Base-by-base conservation (phyloP, 2,329 filamentous ascomycete genomes). In the Trichoderma sp. region DNA sequence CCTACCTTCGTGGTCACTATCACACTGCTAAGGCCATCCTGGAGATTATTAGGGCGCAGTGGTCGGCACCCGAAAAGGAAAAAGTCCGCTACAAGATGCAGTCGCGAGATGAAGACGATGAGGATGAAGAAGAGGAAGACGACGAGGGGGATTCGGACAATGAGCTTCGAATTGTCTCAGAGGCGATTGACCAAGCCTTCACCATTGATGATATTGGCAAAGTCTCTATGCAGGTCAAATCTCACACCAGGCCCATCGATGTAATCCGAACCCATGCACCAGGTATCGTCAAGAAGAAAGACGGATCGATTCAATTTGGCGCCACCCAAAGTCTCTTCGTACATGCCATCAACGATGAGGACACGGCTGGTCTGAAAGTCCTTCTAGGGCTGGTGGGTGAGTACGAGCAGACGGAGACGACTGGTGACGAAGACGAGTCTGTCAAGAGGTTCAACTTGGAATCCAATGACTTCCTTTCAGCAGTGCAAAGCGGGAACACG, bases 151-250 rank as follows among this genome's bases (percentile, higher is more conserved):
- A 81, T 4, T 82, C 84, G 1, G 84, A 83, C 1, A 82, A 83
- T 5, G 83, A 85, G 60, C 86, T 86, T 21, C 84, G 84, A 7
- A 86, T 91, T 56, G 84, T 86, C 65, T 84, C 84, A 18, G 88
- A 92, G 76, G 85, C 91, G 56, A 84, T 94, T 33, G 89, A 93
- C 78, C 89, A 92, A 14, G 86, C 89, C 45, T 94, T 93, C 81
- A 97, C 94, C 0, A 89, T 96, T 71, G 93, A 97, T 18, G 91
- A 94, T 78, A 88, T 97, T 75, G 93, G 93, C 0, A 89, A 94
- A 77, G 86, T 93, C 4, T 90, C 90, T 0, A 91, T 89, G 80
- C 88, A 92, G 74, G 92, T 95, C 75, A 91, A 93, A 80, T 93
- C 93, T 75, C 84, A 86, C 18, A 83, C 88, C 9, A 87, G 87